A percentile compares a stretch with the other conserved stretches of the same genome.
phyloP scores from a whole-genome alignment of 192 early-diverging fungal species.

The Coemansia sp. region DNA sequence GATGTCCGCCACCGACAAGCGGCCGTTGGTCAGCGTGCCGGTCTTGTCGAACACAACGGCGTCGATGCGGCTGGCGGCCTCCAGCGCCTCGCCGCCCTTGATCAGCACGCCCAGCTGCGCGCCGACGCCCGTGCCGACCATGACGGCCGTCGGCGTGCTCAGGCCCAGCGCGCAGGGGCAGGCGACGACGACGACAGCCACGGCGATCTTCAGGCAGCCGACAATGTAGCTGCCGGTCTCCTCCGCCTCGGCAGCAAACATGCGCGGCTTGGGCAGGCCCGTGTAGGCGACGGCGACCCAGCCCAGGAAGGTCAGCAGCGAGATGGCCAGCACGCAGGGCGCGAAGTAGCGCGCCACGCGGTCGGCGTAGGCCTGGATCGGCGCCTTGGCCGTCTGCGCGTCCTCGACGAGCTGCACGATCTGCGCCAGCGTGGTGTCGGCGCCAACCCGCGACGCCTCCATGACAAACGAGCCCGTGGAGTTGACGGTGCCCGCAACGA shows the following conservation, averaged over 20 bases:
- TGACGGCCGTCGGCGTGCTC: slow-evolving; percentile 95
- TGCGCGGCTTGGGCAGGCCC: slow-evolving; percentile 45
- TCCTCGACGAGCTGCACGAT: slow-evolving; percentile 92
- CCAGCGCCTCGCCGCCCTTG: slow-evolving; percentile 89
- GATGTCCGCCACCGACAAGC: slow-evolving; percentile 64
- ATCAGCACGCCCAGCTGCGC: slow-evolving; percentile 94
- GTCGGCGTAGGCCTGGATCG: slow-evolving; percentile 93
- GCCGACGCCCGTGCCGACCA: slow-evolving; percentile 98
- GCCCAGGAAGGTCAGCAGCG: slow-evolving; percentile 68
- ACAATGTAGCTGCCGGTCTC: slow-evolving; percentile 70
- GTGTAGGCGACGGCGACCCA: slow-evolving; percentile 71
- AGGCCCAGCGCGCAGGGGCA: slow-evolving; percentile 97
- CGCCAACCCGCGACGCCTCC: slow-evolving; percentile 81
- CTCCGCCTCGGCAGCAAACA: slow-evolving; percentile 54
- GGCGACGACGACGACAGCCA: slow-evolving; percentile 94
- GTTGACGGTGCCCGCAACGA: slow-evolving; percentile 97
- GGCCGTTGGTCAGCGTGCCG: slow-evolving; percentile 87
- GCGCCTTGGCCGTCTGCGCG: slow-evolving; percentile 93
- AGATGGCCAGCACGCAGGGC: slow-evolving; percentile 76
- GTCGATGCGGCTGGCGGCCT: slow-evolving; percentile 76
- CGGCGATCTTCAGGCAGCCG: slow-evolving; percentile 84
- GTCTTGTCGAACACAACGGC: slow-evolving; percentile 98
- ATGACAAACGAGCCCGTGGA: slow-evolving; percentile 83
- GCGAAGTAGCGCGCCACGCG: slow-evolving; percentile 90
- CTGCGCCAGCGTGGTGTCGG: slow-evolving; percentile 88